Conservation (phyloP, 2,329 filamentous ascomycete species). For the Scorias spongiosa region DNA sequence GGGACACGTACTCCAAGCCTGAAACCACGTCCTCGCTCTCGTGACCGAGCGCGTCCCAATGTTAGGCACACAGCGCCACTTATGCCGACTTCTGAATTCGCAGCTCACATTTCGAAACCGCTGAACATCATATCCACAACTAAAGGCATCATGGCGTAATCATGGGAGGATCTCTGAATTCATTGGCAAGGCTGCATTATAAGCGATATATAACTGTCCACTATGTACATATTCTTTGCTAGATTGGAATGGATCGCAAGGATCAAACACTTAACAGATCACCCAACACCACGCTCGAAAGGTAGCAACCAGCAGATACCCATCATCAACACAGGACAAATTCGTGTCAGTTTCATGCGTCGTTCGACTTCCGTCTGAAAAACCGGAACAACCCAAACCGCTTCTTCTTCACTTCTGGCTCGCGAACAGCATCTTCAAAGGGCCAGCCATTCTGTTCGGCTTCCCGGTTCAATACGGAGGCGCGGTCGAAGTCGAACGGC, state of each 20-base stretch:
- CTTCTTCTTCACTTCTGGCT: slow-evolving; percentile 8
- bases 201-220: not conserved
- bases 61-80: not conserved
- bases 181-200: no score
- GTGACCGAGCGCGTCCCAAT: not conserved
- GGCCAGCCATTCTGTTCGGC: slow-evolving; percentile 20
- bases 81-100: not conserved
- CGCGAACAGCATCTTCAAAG: not conserved
- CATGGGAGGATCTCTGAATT: not conserved
- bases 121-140: not conserved
- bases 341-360: not conserved
- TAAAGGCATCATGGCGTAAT: not conserved
- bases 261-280: not conserved
- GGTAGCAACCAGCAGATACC: no score
- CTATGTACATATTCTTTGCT: not conserved
- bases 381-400: slow-evolving; percentile 11
- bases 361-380: not conserved
- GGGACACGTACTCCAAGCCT: no score
- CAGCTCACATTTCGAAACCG: not conserved
- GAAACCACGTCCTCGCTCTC: no score
- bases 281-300: no score
- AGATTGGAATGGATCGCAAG: slow-evolving; percentile 1
- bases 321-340: no score
- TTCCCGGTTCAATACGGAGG: slow-evolving; percentile 26
- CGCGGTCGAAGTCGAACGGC: slow-evolving; percentile 28